These are phyloP conservation scores for Postia placenta DNA, from an alignment of 768 basidiomycete species.

Conservation along the genomic window DNA sequence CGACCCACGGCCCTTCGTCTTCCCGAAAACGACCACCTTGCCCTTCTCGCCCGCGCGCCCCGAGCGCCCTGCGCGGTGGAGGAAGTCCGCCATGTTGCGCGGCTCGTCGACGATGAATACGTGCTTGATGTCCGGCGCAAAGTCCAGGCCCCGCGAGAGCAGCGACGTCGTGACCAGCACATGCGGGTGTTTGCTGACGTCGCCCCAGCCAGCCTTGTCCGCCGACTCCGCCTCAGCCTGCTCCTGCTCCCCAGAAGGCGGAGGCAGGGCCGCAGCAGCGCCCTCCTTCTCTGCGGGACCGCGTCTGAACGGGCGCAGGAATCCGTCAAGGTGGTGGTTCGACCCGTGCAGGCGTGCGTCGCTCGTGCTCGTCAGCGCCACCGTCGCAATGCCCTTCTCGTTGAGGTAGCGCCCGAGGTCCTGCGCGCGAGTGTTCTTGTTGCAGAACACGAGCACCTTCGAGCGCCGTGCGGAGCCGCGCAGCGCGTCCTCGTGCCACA, in stretches of 20 bases:
- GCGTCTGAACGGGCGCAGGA: conserved; percentile 50
- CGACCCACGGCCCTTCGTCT: conserved; percentile 59
- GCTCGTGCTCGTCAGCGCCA: conserved; percentile 60
- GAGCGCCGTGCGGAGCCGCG: conserved; percentile 26
- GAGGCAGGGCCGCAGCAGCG: not conserved
- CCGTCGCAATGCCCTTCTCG: conserved; percentile 53
- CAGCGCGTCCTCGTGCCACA: conserved; percentile 62
- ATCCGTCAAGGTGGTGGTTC: conserved; percentile 73
- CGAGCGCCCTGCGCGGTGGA: conserved; percentile 85
- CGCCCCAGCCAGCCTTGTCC: conserved; percentile 16
- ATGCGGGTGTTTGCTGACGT: conserved; percentile 36
- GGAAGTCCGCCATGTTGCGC: conserved; percentile 84
- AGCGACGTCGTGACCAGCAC: conserved; percentile 88
- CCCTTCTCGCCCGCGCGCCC: conserved; percentile 69
- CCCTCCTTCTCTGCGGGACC: conserved; percentile 13
- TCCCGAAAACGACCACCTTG: conserved; percentile 73
- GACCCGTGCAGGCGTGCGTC: conserved; percentile 56
- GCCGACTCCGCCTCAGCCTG: conserved; percentile 3
- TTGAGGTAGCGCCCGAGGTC: conserved; percentile 54
- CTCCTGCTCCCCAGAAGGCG: not conserved
- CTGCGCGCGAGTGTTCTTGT: conserved; percentile 63
- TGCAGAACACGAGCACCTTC: conserved; percentile 81
- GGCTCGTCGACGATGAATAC: conserved; percentile 89
- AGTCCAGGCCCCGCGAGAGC: conserved; percentile 87
- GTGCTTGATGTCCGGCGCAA: conserved; percentile 70